Conservation (phyloP, 176 grass and related monocot genomes). For the Avena sativa region DNA sequence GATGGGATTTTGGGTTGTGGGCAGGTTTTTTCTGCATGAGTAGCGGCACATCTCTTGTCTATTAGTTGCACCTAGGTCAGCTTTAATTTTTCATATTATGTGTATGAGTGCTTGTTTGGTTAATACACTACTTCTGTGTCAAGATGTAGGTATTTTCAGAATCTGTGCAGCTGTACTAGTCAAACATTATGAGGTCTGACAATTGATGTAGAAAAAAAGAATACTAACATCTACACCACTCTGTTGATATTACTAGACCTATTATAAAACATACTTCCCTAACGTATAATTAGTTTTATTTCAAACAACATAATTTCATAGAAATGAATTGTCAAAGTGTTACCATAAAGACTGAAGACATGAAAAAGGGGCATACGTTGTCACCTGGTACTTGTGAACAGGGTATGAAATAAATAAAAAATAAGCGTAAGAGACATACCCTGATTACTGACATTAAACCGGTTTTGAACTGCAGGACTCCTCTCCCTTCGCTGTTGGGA, state of each 20-base stretch:
- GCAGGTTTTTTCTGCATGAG: neutral
- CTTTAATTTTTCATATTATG: neutral
- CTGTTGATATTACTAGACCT: neutral
- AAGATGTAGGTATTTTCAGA: neutral
- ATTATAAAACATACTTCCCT: neutral
- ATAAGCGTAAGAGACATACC: conserved; percentile 50
- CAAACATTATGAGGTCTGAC: neutral
- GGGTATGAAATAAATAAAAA: neutral
- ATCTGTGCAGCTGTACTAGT: neutral
- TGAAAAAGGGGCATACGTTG: neutral
- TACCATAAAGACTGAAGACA: neutral
- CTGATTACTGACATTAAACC: conserved; percentile 91
- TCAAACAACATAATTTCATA: neutral
- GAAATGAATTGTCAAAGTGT: neutral
- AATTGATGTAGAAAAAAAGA: neutral
- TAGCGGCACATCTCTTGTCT: neutral
- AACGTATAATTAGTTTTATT: neutral
- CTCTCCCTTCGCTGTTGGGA: conserved; percentile 88
- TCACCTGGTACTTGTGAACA: neutral
- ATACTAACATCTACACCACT: neutral
- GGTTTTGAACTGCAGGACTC: conserved; percentile 96
- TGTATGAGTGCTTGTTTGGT: neutral
- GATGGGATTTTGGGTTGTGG: neutral
- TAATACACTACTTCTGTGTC: neutral
- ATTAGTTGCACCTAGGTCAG: neutral